Evolutionary conservation across 2,329 filamentous ascomycete species (phyloP).

Genomic region (Clarireedia hainanense): DNA sequence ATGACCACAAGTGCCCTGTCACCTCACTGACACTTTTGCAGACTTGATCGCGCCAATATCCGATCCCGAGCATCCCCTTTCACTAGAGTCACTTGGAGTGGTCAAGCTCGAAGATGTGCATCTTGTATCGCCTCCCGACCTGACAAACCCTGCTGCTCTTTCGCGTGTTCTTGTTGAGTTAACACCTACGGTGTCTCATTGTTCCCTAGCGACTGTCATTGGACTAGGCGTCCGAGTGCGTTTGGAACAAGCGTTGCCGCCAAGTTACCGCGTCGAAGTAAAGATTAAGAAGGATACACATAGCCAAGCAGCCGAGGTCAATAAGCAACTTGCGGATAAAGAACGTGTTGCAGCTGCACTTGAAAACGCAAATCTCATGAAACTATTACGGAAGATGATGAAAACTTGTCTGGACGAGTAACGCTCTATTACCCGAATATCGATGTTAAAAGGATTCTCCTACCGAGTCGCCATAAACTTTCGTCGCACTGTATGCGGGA

Average conservation of each 20-base stretch:
- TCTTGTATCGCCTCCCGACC: constrained; percentile 58
- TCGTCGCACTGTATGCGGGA: too few species aligned
- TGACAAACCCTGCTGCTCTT: constrained; percentile 46
- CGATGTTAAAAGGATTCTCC: neutral
- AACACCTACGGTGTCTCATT: constrained; percentile 95
- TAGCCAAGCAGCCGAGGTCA: constrained; percentile 87
- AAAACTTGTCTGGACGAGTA: constrained; percentile 52
- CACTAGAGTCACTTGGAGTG: constrained; percentile 85
- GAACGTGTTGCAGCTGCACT: constrained; percentile 90
- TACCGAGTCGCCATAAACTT: too few species aligned
- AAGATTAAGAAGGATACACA: constrained; percentile 95
- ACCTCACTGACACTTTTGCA: constrained; percentile 37
- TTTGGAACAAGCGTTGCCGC: constrained; percentile 82
- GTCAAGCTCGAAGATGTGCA: constrained; percentile 93
- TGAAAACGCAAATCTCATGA: constrained; percentile 86
- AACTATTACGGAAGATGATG: constrained; percentile 88
- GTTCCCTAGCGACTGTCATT: constrained; percentile 92
- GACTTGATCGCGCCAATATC: constrained; percentile 93
- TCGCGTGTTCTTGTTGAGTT: constrained; percentile 78
- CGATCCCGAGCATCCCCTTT: constrained; percentile 93
- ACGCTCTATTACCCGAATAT: neutral
- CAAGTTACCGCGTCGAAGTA: constrained; percentile 87
- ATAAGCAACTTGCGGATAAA: constrained; percentile 95
- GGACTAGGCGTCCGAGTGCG: constrained; percentile 87
- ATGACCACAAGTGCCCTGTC: too few species aligned